These are phyloP conservation scores for Francoa sonchifolia DNA, from an alignment of 441 rosid genomes.

Conservation along the genomic window DNA sequence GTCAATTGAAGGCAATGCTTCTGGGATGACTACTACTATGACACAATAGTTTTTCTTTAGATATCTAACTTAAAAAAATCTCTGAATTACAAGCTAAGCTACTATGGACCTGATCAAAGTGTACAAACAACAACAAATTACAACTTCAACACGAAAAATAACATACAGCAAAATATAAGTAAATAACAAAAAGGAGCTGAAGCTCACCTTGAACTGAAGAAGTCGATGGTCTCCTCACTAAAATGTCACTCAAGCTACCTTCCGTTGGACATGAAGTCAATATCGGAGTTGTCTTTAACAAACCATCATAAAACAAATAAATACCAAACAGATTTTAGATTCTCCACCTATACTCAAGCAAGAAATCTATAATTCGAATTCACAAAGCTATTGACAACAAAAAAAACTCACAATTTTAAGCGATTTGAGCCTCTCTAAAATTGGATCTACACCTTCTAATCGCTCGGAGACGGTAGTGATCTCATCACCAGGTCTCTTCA, in stretches of 20 bases:
- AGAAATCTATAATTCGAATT: not conserved
- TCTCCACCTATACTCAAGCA: not conserved
- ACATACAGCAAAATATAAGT: not conserved
- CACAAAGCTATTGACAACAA: not conserved
- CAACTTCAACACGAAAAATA: not conserved
- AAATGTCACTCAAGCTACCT: constrained; percentile 87
- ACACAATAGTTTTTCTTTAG: too few relatives aligned
- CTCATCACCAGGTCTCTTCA: constrained; percentile 35
- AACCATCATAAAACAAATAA: constrained; percentile 7
- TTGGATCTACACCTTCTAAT: constrained; percentile 48
- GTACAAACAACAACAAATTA: too few relatives aligned
- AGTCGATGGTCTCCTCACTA: constrained; percentile 59
- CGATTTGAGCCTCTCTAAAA: constrained; percentile 65
- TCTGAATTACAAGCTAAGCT: too few relatives aligned
- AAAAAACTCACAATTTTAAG: constrained; percentile 50
- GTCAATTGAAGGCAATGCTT: too few relatives aligned
- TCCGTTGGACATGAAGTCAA: constrained; percentile 55
- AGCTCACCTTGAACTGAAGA: constrained; percentile 46
- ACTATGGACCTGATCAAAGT: too few relatives aligned
- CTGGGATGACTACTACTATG: too few relatives aligned
- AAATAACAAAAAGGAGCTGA: not conserved
- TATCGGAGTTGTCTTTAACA: constrained; percentile 80
- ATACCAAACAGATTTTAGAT: not conserved
- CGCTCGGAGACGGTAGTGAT: constrained; percentile 72
- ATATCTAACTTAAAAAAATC: too few relatives aligned